A percentile compares a stretch with the other conserved stretches of the same genome.
Evolutionary conservation across 2,329 filamentous ascomycete species (phyloP).

Genomic region (Calonectria multiphialidica): DNA sequence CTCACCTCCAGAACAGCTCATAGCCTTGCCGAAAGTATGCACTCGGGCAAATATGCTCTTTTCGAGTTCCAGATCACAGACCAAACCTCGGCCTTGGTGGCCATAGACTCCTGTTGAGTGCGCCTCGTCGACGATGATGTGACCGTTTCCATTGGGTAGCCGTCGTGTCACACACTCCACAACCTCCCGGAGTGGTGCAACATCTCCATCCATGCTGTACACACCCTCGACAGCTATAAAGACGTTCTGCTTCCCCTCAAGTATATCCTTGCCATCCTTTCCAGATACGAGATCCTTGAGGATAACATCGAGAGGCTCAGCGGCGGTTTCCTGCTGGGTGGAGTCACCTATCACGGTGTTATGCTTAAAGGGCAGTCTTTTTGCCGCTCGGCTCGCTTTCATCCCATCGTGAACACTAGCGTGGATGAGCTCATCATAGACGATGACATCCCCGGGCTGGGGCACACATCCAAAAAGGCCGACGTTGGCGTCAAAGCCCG

Average conservation of each 20-base stretch:
- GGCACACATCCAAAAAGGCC: constrained; percentile 72
- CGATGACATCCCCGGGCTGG: constrained; percentile 70
- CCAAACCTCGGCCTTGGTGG: constrained; percentile 66
- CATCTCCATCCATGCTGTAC: constrained; percentile 88
- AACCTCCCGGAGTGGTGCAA: constrained; percentile 73
- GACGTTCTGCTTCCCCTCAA: constrained; percentile 60
- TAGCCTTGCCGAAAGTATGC: constrained; percentile 76
- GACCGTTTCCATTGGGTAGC: constrained; percentile 69
- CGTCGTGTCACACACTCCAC: constrained; percentile 66
- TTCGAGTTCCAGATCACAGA: constrained; percentile 68
- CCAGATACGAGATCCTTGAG: constrained; percentile 49
- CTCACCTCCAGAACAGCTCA: constrained; percentile 78
- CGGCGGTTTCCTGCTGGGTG: neutral
- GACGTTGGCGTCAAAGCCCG: constrained; percentile 76
- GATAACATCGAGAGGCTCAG: constrained; percentile 42
- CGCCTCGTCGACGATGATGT: constrained; percentile 77
- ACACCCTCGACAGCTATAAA: constrained; percentile 79
- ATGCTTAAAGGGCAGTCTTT: constrained; percentile 66
- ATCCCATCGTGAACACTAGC: constrained; percentile 86
- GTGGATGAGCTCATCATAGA: constrained; percentile 83
- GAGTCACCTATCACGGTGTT: constrained; percentile 50
- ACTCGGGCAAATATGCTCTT: constrained; percentile 67
- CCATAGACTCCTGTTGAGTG: constrained; percentile 75
- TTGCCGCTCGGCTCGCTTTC: constrained; percentile 69
- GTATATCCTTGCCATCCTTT: constrained; percentile 45